Base-by-base conservation (phyloP, 2,329 filamentous ascomycete genomes). In the Raffaelea deltoideospora region DNA sequence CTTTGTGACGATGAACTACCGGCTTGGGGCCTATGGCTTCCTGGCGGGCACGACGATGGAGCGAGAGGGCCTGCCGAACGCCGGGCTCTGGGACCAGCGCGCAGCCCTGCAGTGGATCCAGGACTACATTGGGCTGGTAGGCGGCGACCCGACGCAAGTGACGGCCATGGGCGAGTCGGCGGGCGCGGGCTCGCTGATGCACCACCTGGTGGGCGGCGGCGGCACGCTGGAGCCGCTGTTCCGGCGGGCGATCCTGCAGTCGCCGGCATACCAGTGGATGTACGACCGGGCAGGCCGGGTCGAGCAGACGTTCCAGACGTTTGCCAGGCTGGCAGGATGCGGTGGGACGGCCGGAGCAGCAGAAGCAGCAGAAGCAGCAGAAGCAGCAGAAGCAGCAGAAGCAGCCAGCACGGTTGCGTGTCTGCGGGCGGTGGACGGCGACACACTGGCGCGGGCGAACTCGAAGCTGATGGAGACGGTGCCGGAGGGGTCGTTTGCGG, bases 101-200 rank as follows among this genome's bases (percentile, higher is more conserved):
- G 56, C 60, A 4, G 57, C 59, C 2, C 53, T 69, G 17, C 48
- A 67, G 43, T 70, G 65, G 65, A 60, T 65, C 1, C 55, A 62
- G 32, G 51, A 62, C 33, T 56, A 67, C 43, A 63, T 69, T 30
- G 37, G 46, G 9, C 49, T 60, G 1, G 49, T 70, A 5, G 60
- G 62, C 9, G 67, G 67, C n/a, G 61, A 69, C 40, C 53, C 57
- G 5, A 50, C 48, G 4, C 44, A 52, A 4, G 63, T 70, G 6
- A 67, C 60, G 1, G 63, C 63, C 5, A 62, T 62, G 54, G 67
- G 65, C 3, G 60, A 68, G 43, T 67, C 60, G 9, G 65, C 66
- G 0, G 66, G 67, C 2, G 67, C 62, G 2, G 59, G 60, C 1
- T 66, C 61, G 5, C 61, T 70, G 35, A 44, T 67, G 34, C 63